Conservation (phyloP, 2,329 filamentous ascomycete genomes). For the Amauroascus verrucosus region DNA sequence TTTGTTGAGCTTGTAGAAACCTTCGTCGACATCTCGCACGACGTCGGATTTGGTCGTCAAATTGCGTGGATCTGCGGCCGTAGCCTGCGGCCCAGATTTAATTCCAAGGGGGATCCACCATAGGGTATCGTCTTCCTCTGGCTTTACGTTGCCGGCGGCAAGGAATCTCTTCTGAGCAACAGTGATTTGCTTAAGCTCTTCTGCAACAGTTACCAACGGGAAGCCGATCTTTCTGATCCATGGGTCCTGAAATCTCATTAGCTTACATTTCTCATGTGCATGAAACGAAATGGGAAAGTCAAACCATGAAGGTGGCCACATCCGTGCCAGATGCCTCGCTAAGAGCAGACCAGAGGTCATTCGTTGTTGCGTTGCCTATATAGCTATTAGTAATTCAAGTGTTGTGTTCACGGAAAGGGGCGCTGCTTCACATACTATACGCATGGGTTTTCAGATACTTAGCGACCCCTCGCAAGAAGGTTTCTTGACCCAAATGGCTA, state of each 20-base stretch:
- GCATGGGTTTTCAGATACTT: constrained; percentile 80
- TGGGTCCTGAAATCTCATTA: constrained; percentile 42
- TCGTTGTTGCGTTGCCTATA: constrained; percentile 69
- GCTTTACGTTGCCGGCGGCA: constrained; percentile 78
- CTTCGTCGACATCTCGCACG: constrained; percentile 51
- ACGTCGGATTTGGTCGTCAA: constrained; percentile 68
- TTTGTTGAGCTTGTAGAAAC: constrained; percentile 90
- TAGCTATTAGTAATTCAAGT: neutral
- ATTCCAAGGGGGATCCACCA: constrained; percentile 95
- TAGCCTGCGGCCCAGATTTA: constrained; percentile 59
- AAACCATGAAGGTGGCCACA: constrained; percentile 70
- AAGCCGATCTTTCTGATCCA: constrained; percentile 97
- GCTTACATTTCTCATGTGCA: constrained; percentile 11
- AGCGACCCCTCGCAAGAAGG: constrained; percentile 81
- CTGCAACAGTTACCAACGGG: constrained; percentile 75
- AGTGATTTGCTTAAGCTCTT: constrained; percentile 58
- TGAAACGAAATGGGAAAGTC: constrained; percentile 7
- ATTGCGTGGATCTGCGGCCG: constrained; percentile 54
- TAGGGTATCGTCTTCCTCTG: constrained; percentile 78
- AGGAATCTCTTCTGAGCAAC: constrained; percentile 84
- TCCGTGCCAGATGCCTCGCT: constrained; percentile 80
- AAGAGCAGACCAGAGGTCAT: constrained; percentile 81
- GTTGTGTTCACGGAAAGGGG: neutral
- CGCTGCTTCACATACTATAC: constrained; percentile 48
- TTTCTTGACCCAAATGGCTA: constrained; percentile 74